Evolutionary conservation across 805 yeast genomes (phyloP), one percentile per base, ranked within the genome.

Genomic region (Metschnikowia vanudenii): DNA sequence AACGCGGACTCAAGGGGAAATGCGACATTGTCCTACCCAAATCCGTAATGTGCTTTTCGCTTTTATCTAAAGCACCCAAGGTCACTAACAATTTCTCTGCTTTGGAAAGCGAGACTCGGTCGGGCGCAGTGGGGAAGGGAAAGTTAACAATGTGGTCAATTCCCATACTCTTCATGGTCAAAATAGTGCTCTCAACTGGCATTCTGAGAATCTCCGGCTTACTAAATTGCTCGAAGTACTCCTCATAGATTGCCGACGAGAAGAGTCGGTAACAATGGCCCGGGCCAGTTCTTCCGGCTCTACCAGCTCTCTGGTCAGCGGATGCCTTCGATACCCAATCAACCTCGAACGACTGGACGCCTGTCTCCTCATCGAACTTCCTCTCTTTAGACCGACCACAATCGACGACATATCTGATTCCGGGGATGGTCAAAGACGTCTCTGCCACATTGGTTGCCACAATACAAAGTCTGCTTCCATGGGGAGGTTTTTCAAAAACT

Each of bases 231-330:
- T 74, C 74, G 62, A 94, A 94, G 53, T 85, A 94, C 51, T 82
- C 79, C 61, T 94, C 97, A 63, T 74, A 94, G 7, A 95, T 86
- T 1, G 99, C 99, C 13, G 98, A 91, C 0, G 98, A 92, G 59
- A 76, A 94, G 12, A 94, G 65, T 50, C 99, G 73, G 63, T 94
- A 94, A 63, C 97, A 88, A 60, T 94, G 98, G 48, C 99, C 99
- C 0, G 99, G 97, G 0, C 98, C 99, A 0, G 97, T 91, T 76
- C 98, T 84, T 62, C 97, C 98, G 41, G 98, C 98, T 74, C 98
- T 83, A 61, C 98, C 98, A 16, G 95, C 71, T 70, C 99, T 79
- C 72, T 94, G 99, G 55, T 82, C 94, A 0, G 98, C 92, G 49
- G 96, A 85, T 1, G 99, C 99, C 58, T 94, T 90, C 39, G 96